These are phyloP conservation scores for Torulaspora microellipsoides DNA, from an alignment of 805 yeast species.

Conservation along the genomic window DNA sequence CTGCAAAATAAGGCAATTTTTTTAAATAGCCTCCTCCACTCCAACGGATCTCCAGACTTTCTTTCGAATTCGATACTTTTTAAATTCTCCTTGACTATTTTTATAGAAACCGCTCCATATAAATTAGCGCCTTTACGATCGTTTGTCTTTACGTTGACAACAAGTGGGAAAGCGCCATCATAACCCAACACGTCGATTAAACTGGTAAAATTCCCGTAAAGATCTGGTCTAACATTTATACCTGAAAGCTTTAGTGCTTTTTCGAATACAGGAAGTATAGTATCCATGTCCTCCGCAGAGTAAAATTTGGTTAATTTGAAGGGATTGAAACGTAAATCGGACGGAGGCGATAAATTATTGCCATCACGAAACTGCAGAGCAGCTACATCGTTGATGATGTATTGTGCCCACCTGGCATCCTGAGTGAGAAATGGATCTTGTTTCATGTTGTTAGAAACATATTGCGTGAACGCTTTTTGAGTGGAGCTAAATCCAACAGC, in stretches of 20 bases:
- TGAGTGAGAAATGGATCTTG: conserved; percentile 14
- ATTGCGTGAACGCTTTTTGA: conserved; percentile 22
- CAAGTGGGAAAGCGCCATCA: conserved; percentile 36
- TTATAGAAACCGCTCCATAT: conserved; percentile 44
- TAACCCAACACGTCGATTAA: conserved; percentile 10
- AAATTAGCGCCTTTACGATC: conserved; percentile 45
- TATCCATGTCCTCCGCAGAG: conserved; percentile 24
- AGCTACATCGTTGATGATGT: conserved; percentile 26
- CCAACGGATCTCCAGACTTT: conserved; percentile 62
- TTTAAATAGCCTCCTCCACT: conserved; percentile 67
- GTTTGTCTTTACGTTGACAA: conserved; percentile 36
- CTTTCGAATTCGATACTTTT: conserved; percentile 52
- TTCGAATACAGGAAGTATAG: conserved; percentile 29
- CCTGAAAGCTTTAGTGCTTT: conserved; percentile 24
- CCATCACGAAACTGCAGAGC: conserved; percentile 24
- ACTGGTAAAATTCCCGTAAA: conserved; percentile 19
- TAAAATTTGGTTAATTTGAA: conserved; percentile 31
- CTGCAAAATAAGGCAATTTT: conserved; percentile 52
- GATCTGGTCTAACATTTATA: conserved; percentile 24
- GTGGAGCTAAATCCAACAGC: conserved; percentile 16
- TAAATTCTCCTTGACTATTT: conserved; percentile 37
- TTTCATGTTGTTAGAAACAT: conserved; percentile 1
- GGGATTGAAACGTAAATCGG: conserved; percentile 20
- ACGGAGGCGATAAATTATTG: not conserved
- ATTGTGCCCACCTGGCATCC: conserved; percentile 23